Evolutionary conservation across 345 rosid genomes (phyloP).

Genomic region (Aurinia saxatilis): DNA sequence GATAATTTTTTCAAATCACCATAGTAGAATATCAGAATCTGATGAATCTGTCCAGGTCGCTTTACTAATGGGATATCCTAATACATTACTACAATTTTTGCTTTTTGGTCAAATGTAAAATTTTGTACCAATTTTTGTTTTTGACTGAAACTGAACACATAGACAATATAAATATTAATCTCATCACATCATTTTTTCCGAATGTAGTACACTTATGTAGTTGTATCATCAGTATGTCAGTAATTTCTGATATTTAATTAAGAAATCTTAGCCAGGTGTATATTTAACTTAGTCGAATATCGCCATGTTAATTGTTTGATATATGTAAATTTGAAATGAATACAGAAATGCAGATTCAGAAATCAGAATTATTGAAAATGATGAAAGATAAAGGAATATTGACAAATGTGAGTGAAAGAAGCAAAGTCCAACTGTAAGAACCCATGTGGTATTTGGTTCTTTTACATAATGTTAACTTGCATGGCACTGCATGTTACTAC

Average conservation of each 20-base stretch:
- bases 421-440: constrained; percentile 31
- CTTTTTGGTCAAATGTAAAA: no score
- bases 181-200: no score
- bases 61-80: no score
- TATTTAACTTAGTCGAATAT: neutral
- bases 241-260: neutral
- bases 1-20: no score
- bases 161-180: no score
- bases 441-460: constrained; percentile 29
- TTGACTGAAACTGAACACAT: no score
- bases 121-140: no score
- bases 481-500: constrained; percentile 31
- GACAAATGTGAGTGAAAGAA: constrained; percentile 25
- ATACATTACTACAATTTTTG: no score
- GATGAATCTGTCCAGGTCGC: no score
- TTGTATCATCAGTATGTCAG: neutral
- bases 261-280: no score
- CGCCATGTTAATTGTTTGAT: neutral
- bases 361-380: constrained; percentile 23
- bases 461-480: constrained; percentile 27
- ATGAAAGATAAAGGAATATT: constrained; percentile 12
- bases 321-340: neutral
- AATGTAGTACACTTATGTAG: neutral
- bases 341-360: neutral
- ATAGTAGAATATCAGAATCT: no score